Conservation (phyloP, 208 protist species). For the Trypanosoma scelopori region DNA sequence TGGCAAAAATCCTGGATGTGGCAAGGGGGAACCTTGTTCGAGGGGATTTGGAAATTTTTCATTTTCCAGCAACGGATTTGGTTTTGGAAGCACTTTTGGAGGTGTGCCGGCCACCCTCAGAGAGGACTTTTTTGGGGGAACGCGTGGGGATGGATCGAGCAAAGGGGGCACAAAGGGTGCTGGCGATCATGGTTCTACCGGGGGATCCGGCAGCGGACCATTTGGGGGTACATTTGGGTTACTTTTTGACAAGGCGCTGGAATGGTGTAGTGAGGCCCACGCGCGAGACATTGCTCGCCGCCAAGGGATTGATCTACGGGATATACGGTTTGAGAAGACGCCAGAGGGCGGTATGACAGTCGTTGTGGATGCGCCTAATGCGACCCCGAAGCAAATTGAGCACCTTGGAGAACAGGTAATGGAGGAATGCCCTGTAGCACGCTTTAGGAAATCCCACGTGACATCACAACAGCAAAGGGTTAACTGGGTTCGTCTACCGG, state of each 20-base stretch:
- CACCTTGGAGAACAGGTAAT: constrained; percentile 79
- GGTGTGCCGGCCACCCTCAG: constrained; percentile 1
- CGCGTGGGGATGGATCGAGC: background rate
- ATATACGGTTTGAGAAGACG: constrained; percentile 79
- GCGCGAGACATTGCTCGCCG: constrained; percentile 73
- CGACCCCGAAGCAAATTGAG: constrained; percentile 85
- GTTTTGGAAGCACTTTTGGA: constrained; percentile 10
- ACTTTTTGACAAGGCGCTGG: constrained; percentile 78
- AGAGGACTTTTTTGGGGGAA: background rate
- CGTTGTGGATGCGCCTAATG: constrained; percentile 78
- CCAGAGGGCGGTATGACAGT: constrained; percentile 74
- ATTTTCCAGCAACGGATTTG: background rate
- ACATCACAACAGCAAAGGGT: constrained; percentile 61
- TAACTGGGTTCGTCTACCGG: constrained; percentile 77
- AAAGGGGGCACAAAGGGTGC: background rate
- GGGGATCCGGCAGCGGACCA: background rate
- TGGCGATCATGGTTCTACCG: background rate
- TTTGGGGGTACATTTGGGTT: constrained; percentile 60
- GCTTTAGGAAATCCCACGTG: constrained; percentile 80
- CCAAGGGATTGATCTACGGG: constrained; percentile 70
- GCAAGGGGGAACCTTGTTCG: background rate
- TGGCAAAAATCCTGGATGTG: background rate
- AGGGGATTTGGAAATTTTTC: background rate
- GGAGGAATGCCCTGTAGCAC: constrained; percentile 86
- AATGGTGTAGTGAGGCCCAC: constrained; percentile 86